phyloP scores from a whole-genome alignment of 2,329 filamentous ascomycete genomes.

The Fusarium anguioides region DNA sequence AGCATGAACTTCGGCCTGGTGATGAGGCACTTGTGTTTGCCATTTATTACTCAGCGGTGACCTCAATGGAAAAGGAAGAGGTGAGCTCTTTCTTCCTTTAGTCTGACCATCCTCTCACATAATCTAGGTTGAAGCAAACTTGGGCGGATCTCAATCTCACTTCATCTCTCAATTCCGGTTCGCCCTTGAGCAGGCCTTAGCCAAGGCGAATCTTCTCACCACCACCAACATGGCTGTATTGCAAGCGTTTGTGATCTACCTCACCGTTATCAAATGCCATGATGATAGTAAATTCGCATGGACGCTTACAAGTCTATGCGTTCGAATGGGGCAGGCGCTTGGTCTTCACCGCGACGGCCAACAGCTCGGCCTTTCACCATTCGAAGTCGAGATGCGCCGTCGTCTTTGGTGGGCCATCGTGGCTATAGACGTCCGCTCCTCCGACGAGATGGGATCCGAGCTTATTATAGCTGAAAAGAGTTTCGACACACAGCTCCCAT shows the following conservation, averaged over 20 bases:
- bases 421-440: constrained; percentile 32
- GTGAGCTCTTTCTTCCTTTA: not conserved
- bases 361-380: constrained; percentile 27
- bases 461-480: constrained; percentile 30
- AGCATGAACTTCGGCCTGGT: constrained; percentile 26
- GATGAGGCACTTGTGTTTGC: constrained; percentile 37
- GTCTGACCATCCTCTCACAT: not conserved
- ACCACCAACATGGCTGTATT: constrained; percentile 33
- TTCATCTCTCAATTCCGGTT: constrained; percentile 36
- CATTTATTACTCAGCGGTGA: constrained; percentile 33
- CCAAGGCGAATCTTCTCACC: constrained; percentile 37
- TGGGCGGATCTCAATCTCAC: constrained; percentile 29
- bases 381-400: constrained; percentile 40
- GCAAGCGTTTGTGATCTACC: constrained; percentile 34
- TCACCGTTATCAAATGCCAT: constrained; percentile 37
- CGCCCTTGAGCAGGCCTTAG: constrained; percentile 36
- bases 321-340: constrained; percentile 35
- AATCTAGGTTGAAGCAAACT: constrained; percentile 24
- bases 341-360: constrained; percentile 36
- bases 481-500: constrained; percentile 36
- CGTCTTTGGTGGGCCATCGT: constrained; percentile 39
- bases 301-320: constrained; percentile 34
- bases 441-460: constrained; percentile 37
- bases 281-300: constrained; percentile 36
- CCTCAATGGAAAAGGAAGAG: constrained; percentile 27